Percentiles rank a stretch among this genome's conserved stretches.
Evolutionary conservation across 345 rosid genomes (phyloP).

Genomic region (Gossypium australe): DNA sequence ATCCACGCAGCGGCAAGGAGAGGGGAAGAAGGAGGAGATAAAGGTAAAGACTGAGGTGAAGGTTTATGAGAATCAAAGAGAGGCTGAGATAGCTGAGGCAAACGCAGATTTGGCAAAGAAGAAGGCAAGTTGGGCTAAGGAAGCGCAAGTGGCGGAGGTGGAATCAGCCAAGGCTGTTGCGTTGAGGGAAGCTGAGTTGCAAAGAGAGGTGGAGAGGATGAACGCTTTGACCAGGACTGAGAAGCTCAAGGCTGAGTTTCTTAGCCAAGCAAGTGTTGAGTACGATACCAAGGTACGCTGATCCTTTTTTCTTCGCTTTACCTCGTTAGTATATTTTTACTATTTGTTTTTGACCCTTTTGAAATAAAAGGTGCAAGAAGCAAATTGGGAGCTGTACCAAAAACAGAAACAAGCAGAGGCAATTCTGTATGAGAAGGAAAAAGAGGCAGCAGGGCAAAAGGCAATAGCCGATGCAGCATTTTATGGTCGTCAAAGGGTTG

Average conservation of each 20-base stretch:
- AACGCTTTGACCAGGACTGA: constrained; percentile 57
- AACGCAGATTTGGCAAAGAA: constrained; percentile 62
- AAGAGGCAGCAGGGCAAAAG: constrained; percentile 58
- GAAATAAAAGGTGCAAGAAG: constrained; percentile 52
- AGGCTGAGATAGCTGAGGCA: constrained; percentile 69
- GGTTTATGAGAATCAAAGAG: constrained; percentile 66
- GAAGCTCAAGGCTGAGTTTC: constrained; percentile 78
- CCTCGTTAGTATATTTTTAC: neutral
- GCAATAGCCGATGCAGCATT: constrained; percentile 56
- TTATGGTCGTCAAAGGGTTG: constrained; percentile 36
- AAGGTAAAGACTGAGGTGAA: constrained; percentile 56
- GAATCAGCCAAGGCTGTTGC: constrained; percentile 71
- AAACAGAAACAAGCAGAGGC: constrained; percentile 73
- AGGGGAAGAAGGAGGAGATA: constrained; percentile 68
- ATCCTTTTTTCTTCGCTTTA: too few relatives aligned
- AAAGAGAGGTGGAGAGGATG: constrained; percentile 69
- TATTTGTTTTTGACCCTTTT: neutral
- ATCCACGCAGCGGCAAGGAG: constrained; percentile 49
- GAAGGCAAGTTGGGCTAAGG: constrained; percentile 65
- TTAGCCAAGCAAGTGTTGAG: constrained; percentile 72
- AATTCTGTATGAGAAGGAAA: constrained; percentile 41
- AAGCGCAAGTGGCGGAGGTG: constrained; percentile 66
- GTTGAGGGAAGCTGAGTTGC: constrained; percentile 66
- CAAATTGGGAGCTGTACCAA: constrained; percentile 60
- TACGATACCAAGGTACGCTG: constrained; percentile 58